Evolutionary conservation across 805 yeast genomes (phyloP).

Genomic region (Cyberlindnera galapagoensis): DNA sequence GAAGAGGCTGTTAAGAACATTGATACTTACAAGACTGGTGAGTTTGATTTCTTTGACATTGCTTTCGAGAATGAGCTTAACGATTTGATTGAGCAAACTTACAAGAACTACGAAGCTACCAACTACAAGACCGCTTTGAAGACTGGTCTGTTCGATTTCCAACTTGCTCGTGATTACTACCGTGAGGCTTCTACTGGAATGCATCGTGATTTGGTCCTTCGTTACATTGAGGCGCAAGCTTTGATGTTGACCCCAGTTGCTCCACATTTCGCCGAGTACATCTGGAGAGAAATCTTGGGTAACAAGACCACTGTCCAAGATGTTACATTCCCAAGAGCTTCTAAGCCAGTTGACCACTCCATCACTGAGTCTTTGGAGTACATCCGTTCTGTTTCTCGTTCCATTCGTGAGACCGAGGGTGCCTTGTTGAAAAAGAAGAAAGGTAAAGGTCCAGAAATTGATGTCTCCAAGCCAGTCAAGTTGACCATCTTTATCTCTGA

Average conservation of each 20-base stretch:
- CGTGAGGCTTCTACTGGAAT: constrained; percentile 68
- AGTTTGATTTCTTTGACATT: constrained; percentile 62
- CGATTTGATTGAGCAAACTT: constrained; percentile 65
- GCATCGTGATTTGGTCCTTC: constrained; percentile 77
- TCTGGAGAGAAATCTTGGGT: constrained; percentile 77
- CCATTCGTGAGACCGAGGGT: constrained; percentile 92
- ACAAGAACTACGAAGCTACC: constrained; percentile 62
- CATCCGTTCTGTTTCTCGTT: constrained; percentile 69
- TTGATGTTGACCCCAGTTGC: constrained; percentile 86
- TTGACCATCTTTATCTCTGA: constrained; percentile 69
- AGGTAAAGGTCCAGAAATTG: constrained; percentile 60
- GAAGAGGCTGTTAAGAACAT: constrained; percentile 60
- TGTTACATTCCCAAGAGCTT: constrained; percentile 76
- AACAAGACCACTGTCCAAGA: constrained; percentile 61
- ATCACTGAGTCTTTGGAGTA: constrained; percentile 68
- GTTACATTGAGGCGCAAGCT: constrained; percentile 83
- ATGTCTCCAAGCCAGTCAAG: constrained; percentile 63
- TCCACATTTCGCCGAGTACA: constrained; percentile 90
- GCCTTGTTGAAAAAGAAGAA: constrained; percentile 82
- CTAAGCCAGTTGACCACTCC: constrained; percentile 55
- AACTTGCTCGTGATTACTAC: constrained; percentile 92
- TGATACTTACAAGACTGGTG: constrained; percentile 49
- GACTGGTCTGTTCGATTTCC: constrained; percentile 88
- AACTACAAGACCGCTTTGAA: constrained; percentile 86
- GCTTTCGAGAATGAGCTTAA: constrained; percentile 96